Conservation (phyloP, 2,329 filamentous ascomycete genomes). For the Fusarium transvaalense region DNA sequence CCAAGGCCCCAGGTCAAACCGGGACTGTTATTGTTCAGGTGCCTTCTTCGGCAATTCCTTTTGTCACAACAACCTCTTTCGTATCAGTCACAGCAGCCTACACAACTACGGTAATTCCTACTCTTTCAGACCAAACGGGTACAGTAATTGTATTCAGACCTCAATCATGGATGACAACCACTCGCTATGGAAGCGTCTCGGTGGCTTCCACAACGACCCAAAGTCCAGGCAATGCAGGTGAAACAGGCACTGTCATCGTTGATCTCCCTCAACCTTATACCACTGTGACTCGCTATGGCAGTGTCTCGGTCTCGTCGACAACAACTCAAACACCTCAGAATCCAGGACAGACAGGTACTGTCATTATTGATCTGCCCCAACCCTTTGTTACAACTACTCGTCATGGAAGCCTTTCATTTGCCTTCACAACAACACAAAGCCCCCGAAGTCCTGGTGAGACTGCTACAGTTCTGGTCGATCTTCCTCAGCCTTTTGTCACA, state of each 20-base stretch:
- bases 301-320: background rate
- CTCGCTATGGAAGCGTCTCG: constrained; percentile 7
- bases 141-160: background rate
- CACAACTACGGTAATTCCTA: background rate
- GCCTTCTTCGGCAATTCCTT: background rate
- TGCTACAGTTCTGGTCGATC: background rate
- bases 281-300: background rate
- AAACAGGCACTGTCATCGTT: background rate
- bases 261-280: constrained; percentile 1
- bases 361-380: background rate
- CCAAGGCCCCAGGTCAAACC: background rate
- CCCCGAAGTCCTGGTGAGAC: background rate
- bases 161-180: background rate
- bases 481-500: background rate
- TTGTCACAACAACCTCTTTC: constrained; percentile 11
- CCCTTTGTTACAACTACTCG: background rate
- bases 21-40: constrained; percentile 2
- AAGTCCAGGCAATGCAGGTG: background rate
- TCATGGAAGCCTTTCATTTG: background rate
- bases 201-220: background rate
- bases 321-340: background rate
- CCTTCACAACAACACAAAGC: background rate
- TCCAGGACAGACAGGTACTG: background rate
- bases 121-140: background rate
- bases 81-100: background rate